Conservation (phyloP, 106 monocot species). For the Posidonia australis region DNA sequence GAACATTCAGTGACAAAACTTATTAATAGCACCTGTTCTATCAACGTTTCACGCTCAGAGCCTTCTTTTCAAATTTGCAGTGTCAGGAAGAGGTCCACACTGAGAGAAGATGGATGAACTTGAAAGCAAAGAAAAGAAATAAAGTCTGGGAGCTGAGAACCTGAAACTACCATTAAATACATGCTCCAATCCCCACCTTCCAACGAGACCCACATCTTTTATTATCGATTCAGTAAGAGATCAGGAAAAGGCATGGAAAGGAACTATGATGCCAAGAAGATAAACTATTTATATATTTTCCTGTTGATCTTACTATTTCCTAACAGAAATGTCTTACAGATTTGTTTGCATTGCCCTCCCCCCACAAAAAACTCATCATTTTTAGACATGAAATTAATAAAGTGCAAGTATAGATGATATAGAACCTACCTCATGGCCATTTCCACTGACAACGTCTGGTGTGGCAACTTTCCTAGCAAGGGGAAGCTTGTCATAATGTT, state of each 20-base stretch:
- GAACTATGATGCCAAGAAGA: not conserved
- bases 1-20: not conserved
- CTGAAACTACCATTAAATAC: not conserved
- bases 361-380: too few relatives aligned
- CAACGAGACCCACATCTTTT: slow-evolving; percentile 4
- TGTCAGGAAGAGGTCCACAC: not conserved
- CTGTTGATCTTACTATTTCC: not conserved
- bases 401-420: not conserved
- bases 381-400: too few relatives aligned
- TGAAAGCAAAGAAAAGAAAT: not conserved
- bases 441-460: slow-evolving; percentile 53
- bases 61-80: not conserved
- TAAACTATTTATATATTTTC: not conserved
- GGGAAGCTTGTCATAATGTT: not conserved
- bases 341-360: too few relatives aligned
- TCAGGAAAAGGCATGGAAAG: not conserved
- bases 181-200: slow-evolving; percentile 7
- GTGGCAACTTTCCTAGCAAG: slow-evolving; percentile 1
- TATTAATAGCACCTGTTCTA: not conserved
- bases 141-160: slow-evolving; percentile 5
- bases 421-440: slow-evolving; percentile 74
- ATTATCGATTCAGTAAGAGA: not conserved
- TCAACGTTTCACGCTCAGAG: not conserved
- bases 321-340: too few relatives aligned
- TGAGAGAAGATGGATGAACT: not conserved